Evolutionary conservation across 805 yeast genomes (phyloP), one percentile per base, ranked within the genome.

Genomic region (Zygosaccharomyces gambellarensis): DNA sequence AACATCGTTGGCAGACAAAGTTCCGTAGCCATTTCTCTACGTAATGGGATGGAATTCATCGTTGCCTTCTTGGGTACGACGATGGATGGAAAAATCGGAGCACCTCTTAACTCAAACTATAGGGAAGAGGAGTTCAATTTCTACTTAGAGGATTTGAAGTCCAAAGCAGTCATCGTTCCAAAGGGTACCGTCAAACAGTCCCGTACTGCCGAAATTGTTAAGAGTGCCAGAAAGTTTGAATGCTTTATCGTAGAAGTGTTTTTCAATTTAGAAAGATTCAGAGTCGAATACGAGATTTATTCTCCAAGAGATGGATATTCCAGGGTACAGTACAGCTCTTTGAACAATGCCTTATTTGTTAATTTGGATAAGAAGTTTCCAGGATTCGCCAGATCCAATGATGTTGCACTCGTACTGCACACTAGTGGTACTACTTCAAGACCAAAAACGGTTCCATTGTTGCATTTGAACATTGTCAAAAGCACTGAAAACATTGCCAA

Each of bases 371-470:
- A 41, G 14, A 48, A 45, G 17, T 67, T 75, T 50, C 75, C 78
- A 21, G 78, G 79, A 2, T 64, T 55, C 45, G 73, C 81, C 2
- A 53, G 63, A 12, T 75, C 80, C 1, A 67, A 73, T 41, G 84
- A 82, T 50, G 73, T 80, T 32, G 88, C 88, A 2, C 67, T 84
- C 63, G 80, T 84, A 23, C 68, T 84, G 43, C 89, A 84, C 65
- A 84, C 90, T 7, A 78, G 85, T 42, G 90, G 90, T 28, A 84
- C 90, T 7, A 84, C 90, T 2, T 88, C 89, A 2, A 75, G 82
- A 46, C 90, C 90, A 45, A 84, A 84, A 64, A 84, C 86, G 7
- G 90, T 84, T 2, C 89, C 90, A 5, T 65, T 84, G 60, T 74
- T 86, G 32, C 90, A 84, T 62, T 64, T 71, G 28, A 84, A 84